phyloP scores from a whole-genome alignment of 1,284 basidiomycete genomes.

The Psilocybe mexicana region DNA sequence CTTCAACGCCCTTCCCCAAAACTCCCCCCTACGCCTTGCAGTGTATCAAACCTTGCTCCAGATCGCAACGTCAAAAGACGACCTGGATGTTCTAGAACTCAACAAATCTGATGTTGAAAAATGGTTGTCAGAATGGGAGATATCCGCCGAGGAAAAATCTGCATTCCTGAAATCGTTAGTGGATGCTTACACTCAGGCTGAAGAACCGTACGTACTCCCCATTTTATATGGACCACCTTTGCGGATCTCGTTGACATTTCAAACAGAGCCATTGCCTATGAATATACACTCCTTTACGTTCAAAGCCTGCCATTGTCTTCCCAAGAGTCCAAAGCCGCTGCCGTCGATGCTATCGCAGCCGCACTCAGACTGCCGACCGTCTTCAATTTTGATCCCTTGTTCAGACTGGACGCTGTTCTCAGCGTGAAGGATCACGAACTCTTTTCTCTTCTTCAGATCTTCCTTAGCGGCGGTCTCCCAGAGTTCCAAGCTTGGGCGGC shows the following conservation, averaged over 20 bases:
- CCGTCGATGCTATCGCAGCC: constrained; percentile 62
- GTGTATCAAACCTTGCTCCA: constrained; percentile 72
- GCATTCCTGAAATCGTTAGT: constrained; percentile 71
- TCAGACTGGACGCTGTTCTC: constrained; percentile 74
- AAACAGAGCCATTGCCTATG: constrained; percentile 57
- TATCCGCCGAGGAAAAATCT: constrained; percentile 67
- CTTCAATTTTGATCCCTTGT: constrained; percentile 83
- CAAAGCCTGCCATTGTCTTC: constrained; percentile 59
- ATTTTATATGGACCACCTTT: neutral
- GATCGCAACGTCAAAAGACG: constrained; percentile 64
- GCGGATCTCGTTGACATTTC: constrained; percentile 1
- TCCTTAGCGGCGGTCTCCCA: constrained; percentile 65
- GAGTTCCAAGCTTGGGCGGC: constrained; percentile 69
- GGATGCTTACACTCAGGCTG: constrained; percentile 59
- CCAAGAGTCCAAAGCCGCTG: constrained; percentile 49
- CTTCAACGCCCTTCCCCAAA: constrained; percentile 80
- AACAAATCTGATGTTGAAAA: constrained; percentile 63
- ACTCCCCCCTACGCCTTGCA: constrained; percentile 64
- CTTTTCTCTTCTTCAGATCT: constrained; percentile 70
- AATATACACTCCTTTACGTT: constrained; percentile 64
- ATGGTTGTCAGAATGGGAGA: constrained; percentile 79
- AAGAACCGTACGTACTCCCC: constrained; percentile 50
- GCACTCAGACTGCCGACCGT: constrained; percentile 71
- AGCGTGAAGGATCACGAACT: constrained; percentile 69
- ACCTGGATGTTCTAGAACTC: constrained; percentile 70